Conservation (phyloP, 257 asterid species). For the Ehretia macrophylla region DNA sequence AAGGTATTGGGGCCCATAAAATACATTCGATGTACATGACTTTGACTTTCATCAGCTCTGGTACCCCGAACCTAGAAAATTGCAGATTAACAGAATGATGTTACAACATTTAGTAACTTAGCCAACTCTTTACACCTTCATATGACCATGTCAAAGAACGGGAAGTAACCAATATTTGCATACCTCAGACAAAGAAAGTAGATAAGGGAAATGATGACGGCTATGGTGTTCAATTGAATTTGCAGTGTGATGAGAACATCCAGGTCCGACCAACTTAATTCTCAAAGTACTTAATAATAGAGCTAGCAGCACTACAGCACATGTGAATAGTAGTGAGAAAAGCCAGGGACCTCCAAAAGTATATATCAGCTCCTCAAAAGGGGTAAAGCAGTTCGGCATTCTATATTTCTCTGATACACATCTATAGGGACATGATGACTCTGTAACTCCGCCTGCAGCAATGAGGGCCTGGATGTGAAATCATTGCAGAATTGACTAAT, state of each 20-base stretch:
- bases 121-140: neutral
- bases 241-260: conserved; percentile 45
- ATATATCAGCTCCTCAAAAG: conserved; percentile 87
- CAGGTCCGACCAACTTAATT: conserved; percentile 74
- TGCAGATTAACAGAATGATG: neutral
- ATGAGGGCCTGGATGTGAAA: conserved; percentile 22
- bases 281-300: conserved; percentile 59
- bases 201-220: conserved; percentile 72
- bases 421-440: conserved; percentile 65
- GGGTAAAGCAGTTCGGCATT: conserved; percentile 82
- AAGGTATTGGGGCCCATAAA: conserved; percentile 95
- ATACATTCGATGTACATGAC: conserved; percentile 89
- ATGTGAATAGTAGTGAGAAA: conserved; percentile 53
- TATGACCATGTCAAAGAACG: neutral
- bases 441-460: conserved; percentile 84
- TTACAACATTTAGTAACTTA: conserved; percentile 4
- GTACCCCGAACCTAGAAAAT: conserved; percentile 79
- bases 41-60: conserved; percentile 77
- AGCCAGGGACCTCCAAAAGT: conserved; percentile 97
- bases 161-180: conserved; percentile 1
- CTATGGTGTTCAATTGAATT: conserved; percentile 63
- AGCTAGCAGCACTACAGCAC: conserved; percentile 68
- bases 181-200: conserved; percentile 95
- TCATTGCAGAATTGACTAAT: conserved; percentile 10
- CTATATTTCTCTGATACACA: conserved; percentile 83